These are phyloP conservation scores for Trichoderma asperelloides DNA, from an alignment of 495 filamentous ascomycete species.

Conservation along the genomic window DNA sequence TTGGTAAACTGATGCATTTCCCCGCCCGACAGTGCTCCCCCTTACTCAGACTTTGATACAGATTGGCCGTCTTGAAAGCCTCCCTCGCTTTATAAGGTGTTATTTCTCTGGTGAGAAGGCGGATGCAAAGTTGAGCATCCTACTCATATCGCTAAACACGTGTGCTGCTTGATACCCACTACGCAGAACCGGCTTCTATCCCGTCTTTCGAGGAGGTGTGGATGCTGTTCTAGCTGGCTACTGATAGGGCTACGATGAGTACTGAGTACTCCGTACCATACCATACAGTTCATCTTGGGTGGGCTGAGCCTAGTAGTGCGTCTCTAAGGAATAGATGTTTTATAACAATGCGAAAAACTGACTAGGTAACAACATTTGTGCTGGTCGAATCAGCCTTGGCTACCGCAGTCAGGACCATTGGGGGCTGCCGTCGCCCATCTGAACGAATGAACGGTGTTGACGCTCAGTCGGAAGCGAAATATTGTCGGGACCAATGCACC, in stretches of 20 bases:
- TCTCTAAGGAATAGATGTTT: background rate
- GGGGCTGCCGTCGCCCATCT: background rate
- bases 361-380: background rate
- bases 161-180: background rate
- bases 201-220: background rate
- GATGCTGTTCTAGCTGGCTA: background rate
- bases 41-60: background rate
- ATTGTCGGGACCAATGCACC: background rate
- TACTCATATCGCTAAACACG: background rate
- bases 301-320: background rate
- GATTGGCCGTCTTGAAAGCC: background rate
- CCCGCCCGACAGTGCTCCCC: background rate
- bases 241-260: background rate
- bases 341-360: background rate
- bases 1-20: background rate
- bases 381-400: background rate
- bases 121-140: background rate
- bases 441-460: background rate
- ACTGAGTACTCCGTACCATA: too few relatives aligned
- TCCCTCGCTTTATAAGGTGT: background rate
- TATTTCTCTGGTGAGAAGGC: background rate
- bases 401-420: background rate
- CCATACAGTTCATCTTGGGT: background rate
- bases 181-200: background rate
- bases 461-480: background rate